These are phyloP conservation scores for Saccharomycopsis sp. DNA, from an alignment of 805 yeast genomes.

Conservation along the genomic window DNA sequence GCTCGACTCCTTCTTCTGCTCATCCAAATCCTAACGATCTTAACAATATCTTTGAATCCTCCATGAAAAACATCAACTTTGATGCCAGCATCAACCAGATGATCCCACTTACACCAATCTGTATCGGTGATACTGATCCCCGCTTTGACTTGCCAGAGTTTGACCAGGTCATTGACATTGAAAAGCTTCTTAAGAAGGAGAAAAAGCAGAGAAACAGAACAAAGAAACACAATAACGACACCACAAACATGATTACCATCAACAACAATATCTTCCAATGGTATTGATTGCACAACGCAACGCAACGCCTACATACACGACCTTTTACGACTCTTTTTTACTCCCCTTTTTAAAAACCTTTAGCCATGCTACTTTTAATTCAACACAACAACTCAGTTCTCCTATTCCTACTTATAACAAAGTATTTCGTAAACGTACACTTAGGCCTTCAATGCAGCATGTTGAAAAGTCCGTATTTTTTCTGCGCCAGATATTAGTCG, in stretches of 20 bases:
- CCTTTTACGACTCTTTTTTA: not conserved
- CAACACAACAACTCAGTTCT: too few species aligned
- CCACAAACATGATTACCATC: not conserved
- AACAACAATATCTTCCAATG: not conserved
- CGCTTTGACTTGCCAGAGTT: slow-evolving; percentile 7
- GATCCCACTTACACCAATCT: slow-evolving; percentile 10
- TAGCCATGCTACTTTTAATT: too few species aligned
- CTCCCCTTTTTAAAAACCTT: too few species aligned
- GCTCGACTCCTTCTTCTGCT: not conserved
- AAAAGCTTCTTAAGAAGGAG: slow-evolving; percentile 7
- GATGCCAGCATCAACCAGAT: not conserved
- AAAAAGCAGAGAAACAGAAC: slow-evolving; percentile 8
- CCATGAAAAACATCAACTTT: not conserved
- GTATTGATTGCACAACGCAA: not conserved
- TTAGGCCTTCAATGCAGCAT: not conserved
- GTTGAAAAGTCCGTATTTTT: not conserved
- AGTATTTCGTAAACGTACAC: too few species aligned
- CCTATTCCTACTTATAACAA: too few species aligned
- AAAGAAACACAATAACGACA: not conserved
- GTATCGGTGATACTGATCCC: slow-evolving; percentile 17
- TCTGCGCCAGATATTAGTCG: not conserved
- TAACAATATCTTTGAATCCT: not conserved
- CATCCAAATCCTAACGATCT: not conserved
- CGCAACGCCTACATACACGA: not conserved
- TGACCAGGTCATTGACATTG: slow-evolving; percentile 18